phyloP scores from a whole-genome alignment of 768 basidiomycete species.

The Harrya chromipes region DNA sequence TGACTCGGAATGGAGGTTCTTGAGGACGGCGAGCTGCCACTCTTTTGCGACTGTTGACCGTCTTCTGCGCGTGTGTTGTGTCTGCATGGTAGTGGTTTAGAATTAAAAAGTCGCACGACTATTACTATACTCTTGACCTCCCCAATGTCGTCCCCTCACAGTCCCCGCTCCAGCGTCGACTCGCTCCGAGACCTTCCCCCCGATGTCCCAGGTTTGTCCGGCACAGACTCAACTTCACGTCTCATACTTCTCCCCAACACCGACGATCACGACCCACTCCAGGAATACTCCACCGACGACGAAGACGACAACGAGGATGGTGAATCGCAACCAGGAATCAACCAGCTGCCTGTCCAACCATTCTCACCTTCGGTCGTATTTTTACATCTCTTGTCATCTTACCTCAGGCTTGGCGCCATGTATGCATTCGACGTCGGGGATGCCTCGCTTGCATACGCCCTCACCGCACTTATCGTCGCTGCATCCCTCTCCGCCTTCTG shows the following conservation, averaged over 20 bases:
- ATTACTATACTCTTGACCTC: conserved; percentile 8
- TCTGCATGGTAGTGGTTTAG: conserved; percentile 3
- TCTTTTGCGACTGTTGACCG: conserved; percentile 19
- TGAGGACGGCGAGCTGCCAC: conserved; percentile 32
- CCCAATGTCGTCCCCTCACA: conserved; percentile 1
- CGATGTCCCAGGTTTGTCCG: conserved; percentile 15
- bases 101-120: conserved; percentile 18
- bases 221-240: conserved; percentile 45
- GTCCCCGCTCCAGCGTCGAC: conserved; percentile 12
- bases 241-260: conserved; percentile 62
- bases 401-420: conserved; percentile 69
- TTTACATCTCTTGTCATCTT: conserved; percentile 66
- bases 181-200: conserved; percentile 3
- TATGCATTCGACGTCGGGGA: conserved; percentile 46
- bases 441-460: conserved; percentile 46
- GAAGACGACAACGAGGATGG: conserved; percentile 36
- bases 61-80: conserved; percentile 1
- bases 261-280: conserved; percentile 37
- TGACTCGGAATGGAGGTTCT: conserved; percentile 19
- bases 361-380: conserved; percentile 58
- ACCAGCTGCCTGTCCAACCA: conserved; percentile 36
- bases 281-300: conserved; percentile 43
- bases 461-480: conserved; percentile 50
- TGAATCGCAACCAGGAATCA: conserved; percentile 3
- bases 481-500: conserved; percentile 59